phyloP scores from a whole-genome alignment of 2,329 filamentous ascomycete genomes.

The Fusarium duplospermum region DNA sequence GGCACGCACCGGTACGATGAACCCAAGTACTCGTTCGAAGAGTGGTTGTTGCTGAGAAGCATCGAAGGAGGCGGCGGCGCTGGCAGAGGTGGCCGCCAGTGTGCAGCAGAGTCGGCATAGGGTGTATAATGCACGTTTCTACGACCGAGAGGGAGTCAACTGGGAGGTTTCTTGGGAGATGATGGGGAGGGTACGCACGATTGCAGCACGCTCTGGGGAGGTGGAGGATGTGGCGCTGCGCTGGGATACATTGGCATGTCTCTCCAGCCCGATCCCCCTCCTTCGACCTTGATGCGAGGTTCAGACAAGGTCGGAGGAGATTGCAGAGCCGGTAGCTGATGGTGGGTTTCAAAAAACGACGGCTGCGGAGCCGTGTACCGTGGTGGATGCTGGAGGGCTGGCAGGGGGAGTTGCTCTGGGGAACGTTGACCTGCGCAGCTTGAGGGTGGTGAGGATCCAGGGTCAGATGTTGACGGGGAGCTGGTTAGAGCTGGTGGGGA shows the following conservation, averaged over 20 bases:
- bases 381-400: constrained; percentile 12
- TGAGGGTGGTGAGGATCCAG: constrained; percentile 20
- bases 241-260: neutral
- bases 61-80: neutral
- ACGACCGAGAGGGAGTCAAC: neutral
- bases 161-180: neutral
- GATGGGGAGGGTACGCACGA: constrained; percentile 17
- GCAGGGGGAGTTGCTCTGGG: constrained; percentile 33
- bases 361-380: neutral
- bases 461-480: neutral
- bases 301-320: neutral
- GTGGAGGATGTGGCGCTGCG: neutral
- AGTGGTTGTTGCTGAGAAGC: neutral
- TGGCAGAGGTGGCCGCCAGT: constrained; percentile 18
- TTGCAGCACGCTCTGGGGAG: constrained; percentile 17
- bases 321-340: neutral
- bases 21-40: constrained; percentile 8
- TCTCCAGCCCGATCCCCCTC: constrained; percentile 9
- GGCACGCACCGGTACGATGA: constrained; percentile 17
- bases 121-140: constrained; percentile 15
- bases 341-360: constrained; percentile 9
- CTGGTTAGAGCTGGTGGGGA: constrained; percentile 15
- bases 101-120: constrained; percentile 12
- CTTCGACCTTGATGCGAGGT: constrained; percentile 17
- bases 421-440: constrained; percentile 23